Conservation (phyloP, 208 protist genomes). For the Endotrypanum monterogeii region DNA sequence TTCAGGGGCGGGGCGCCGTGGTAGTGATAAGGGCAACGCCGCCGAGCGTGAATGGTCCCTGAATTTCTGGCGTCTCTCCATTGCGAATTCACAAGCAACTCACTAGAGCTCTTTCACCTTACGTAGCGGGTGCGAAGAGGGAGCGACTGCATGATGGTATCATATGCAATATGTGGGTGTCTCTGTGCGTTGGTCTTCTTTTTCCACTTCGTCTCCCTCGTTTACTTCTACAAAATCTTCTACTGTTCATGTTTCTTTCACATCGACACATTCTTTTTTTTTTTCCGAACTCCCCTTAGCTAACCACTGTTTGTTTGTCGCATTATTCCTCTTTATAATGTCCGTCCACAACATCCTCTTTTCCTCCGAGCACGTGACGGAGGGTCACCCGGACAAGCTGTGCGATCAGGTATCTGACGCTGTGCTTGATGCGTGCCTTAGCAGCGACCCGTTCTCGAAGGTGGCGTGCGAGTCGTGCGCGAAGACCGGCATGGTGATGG, state of each 20-base stretch:
- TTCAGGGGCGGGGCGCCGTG: background rate
- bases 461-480: constrained; percentile 98
- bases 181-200: background rate
- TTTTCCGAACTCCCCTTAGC: background rate
- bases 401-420: constrained; percentile 99
- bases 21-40: background rate
- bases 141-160: background rate
- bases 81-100: background rate
- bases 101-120: background rate
- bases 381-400: constrained; percentile 99
- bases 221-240: too few species aligned
- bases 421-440: constrained; percentile 99
- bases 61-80: background rate
- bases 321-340: constrained; percentile 36
- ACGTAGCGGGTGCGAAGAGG: background rate
- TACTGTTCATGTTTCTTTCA: background rate
- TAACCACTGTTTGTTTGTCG: background rate
- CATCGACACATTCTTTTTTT: background rate
- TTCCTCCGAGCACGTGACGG: constrained; percentile 99
- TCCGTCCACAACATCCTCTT: constrained; percentile 96
- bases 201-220: background rate
- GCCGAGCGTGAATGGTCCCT: background rate
- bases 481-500: constrained; percentile 99
- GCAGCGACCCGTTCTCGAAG: constrained; percentile 96
- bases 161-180: background rate